A percentile compares a stretch with the other conserved stretches of the same genome.
Conservation (phyloP, 345 rosid species). For the Bretschneidera sinensis region DNA sequence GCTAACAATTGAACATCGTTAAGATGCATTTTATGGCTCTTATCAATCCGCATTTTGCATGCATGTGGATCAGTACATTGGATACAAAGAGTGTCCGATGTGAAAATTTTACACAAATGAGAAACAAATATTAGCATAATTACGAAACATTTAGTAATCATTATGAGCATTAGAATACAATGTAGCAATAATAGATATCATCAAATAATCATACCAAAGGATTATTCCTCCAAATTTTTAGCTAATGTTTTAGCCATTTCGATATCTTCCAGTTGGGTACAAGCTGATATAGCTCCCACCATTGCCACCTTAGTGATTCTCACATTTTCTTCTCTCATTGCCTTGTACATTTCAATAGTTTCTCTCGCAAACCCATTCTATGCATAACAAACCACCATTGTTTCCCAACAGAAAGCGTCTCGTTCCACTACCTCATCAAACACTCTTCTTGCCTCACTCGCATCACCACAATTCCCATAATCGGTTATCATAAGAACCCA, state of each 20-base stretch:
- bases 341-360: conserved; percentile 28
- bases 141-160: too few species aligned
- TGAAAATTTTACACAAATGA: conserved; percentile 13
- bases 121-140: not conserved
- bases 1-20: too few species aligned
- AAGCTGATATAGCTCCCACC: too few species aligned
- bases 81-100: conserved; percentile 34
- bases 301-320: conserved; percentile 38
- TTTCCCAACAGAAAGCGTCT: too few species aligned
- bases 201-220: conserved; percentile 27
- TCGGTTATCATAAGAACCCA: too few species aligned
- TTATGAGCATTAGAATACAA: too few species aligned
- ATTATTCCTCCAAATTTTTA: conserved; percentile 26
- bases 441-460: too few species aligned
- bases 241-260: conserved; percentile 36
- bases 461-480: too few species aligned
- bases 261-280: conserved; percentile 43
- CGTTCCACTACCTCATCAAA: too few species aligned
- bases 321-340: conserved; percentile 23
- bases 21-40: too few species aligned
- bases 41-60: too few species aligned
- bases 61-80: too few species aligned
- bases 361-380: conserved; percentile 41
- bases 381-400: conserved; percentile 42
- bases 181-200: not conserved